phyloP scores from a whole-genome alignment of 2,329 filamentous ascomycete species.

The Rhynchosporium agropyri region DNA sequence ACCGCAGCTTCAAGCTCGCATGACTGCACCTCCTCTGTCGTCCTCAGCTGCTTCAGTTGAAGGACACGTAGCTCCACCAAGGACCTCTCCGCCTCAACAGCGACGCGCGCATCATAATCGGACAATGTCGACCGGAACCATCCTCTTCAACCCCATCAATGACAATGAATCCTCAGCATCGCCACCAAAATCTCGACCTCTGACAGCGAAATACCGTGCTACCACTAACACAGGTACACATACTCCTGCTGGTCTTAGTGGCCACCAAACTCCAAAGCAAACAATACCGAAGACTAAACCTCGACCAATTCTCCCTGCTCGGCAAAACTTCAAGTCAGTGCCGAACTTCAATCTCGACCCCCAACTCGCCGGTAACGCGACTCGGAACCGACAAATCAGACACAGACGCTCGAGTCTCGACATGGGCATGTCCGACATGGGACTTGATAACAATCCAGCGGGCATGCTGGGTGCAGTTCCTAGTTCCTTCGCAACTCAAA shows the following conservation, averaged over 20 bases:
- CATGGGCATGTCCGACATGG: conserved; percentile 69
- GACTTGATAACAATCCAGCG: conserved; percentile 64
- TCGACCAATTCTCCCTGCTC: conserved; percentile 57
- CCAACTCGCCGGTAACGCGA: conserved; percentile 14
- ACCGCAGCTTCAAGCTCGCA: conserved; percentile 51
- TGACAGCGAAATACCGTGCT: conserved; percentile 42
- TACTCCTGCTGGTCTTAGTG: conserved; percentile 27
- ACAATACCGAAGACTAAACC: conserved; percentile 49
- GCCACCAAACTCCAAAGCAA: conserved; percentile 32
- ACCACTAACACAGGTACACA: conserved; percentile 34
- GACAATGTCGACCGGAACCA: conserved; percentile 79
- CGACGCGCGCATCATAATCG: conserved; percentile 58
- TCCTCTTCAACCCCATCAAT: conserved; percentile 75
- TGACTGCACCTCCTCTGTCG: conserved; percentile 36
- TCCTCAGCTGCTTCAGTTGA: conserved; percentile 22
- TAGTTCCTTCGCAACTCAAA: conserved; percentile 79
- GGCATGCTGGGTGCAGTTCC: conserved; percentile 66
- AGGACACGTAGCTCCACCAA: conserved; percentile 21
- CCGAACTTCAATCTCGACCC: conserved; percentile 49
- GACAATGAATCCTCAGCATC: conserved; percentile 45
- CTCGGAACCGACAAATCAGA: conserved; percentile 30
- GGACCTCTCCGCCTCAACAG: conserved; percentile 28
- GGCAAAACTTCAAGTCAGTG: conserved; percentile 56
- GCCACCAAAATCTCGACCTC: conserved; percentile 43
- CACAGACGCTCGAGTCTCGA: conserved; percentile 64